A percentile compares a stretch with the other conserved stretches of the same genome.
Conservation (phyloP, 192 early-diverging fungal species). For the Coemansia sp. region DNA sequence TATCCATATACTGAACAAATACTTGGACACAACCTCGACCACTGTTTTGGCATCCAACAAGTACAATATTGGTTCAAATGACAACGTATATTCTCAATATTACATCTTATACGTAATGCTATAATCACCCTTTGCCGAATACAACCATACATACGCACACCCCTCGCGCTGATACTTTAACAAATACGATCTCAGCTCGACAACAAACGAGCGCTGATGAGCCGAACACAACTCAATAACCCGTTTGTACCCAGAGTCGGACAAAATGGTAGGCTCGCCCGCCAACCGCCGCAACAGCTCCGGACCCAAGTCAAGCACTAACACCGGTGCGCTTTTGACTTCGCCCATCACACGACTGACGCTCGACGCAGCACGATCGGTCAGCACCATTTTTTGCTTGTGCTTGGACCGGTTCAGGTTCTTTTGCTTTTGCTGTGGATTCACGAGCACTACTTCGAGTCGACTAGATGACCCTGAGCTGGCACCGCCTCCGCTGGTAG, state of each 20-base stretch:
- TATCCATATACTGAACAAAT: no score
- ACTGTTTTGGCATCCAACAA: no score
- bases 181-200: constrained; percentile 54
- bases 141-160: constrained; percentile 66
- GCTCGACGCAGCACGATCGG: constrained; percentile 57
- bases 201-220: constrained; percentile 56
- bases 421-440: constrained; percentile 26
- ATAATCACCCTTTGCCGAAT: constrained; percentile 67
- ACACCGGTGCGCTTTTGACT: constrained; percentile 61
- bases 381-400: constrained; percentile 36
- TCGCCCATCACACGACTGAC: constrained; percentile 56
- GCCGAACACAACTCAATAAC: constrained; percentile 57
- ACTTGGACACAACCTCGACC: no score
- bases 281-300: constrained; percentile 58
- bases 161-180: constrained; percentile 37
- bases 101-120: constrained; percentile 60
- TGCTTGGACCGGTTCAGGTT: constrained; percentile 35
- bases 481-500: not conserved
- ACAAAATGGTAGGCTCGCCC: constrained; percentile 60
- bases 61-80: not conserved
- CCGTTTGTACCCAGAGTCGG: constrained; percentile 65
- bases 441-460: constrained; percentile 41
- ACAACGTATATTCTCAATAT: not conserved
- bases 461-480: constrained; percentile 6
- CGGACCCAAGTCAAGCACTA: constrained; percentile 65